phyloP scores from a whole-genome alignment of 2,329 filamentous ascomycete species.

The Ilyonectria robusta region DNA sequence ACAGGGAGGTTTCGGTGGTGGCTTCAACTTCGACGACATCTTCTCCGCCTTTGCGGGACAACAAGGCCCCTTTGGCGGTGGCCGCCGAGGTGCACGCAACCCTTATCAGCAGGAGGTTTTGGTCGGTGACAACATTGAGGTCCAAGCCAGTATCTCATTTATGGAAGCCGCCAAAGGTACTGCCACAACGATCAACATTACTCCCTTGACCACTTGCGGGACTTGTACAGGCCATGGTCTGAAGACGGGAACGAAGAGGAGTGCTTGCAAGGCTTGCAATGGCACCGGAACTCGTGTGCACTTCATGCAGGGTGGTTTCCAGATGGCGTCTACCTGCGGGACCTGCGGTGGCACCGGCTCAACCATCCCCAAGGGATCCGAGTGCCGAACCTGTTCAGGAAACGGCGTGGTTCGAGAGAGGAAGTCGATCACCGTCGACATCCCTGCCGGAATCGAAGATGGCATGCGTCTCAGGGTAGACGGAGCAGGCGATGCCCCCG shows the following conservation, averaged over 20 bases:
- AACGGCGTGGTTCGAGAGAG: conserved; percentile 87
- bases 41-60: conserved; percentile 86
- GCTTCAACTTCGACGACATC: conserved; percentile 96
- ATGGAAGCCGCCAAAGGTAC: conserved; percentile 96
- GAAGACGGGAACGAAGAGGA: conserved; percentile 82
- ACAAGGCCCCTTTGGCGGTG: conserved; percentile 69
- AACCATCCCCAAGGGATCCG: conserved; percentile 81
- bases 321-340: conserved; percentile 92
- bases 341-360: conserved; percentile 85
- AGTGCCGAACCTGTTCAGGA: conserved; percentile 85
- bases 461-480: conserved; percentile 91
- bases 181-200: conserved; percentile 88
- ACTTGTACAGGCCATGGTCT: conserved; percentile 88
- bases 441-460: conserved; percentile 95
- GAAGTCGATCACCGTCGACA: conserved; percentile 89
- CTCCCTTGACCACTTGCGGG: conserved; percentile 83
- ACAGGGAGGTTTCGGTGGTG: conserved; percentile 80
- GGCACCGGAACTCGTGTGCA: conserved; percentile 91
- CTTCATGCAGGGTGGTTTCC: conserved; percentile 92
- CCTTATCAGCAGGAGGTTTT: conserved; percentile 85
- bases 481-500: conserved; percentile 88
- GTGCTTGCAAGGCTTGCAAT: conserved; percentile 83
- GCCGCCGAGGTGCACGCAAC: conserved; percentile 62
- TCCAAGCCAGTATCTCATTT: conserved; percentile 93
- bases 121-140: conserved; percentile 96